Evolutionary conservation across 1,284 basidiomycete genomes (phyloP).

Genomic region (Naganishia sp.): DNA sequence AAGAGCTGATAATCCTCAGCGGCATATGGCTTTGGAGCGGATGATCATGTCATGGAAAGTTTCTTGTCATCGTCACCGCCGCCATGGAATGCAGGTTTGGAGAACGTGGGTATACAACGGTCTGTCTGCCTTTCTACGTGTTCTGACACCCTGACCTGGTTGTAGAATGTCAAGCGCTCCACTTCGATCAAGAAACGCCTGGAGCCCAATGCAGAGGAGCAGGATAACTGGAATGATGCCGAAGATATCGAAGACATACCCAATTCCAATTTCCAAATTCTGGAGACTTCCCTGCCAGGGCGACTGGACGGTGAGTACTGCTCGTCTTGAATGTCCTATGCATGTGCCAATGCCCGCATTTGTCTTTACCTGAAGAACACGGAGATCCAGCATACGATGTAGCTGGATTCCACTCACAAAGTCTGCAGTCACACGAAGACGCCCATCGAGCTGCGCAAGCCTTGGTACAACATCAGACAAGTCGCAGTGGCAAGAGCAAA

Average conservation of each 20-base stretch:
- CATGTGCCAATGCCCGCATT: background rate
- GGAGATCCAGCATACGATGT: conserved; percentile 33
- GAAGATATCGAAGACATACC: conserved; percentile 64
- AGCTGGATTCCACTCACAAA: conserved; percentile 32
- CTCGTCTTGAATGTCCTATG: background rate
- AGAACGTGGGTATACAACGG: conserved; percentile 32
- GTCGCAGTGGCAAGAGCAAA: conserved; percentile 39
- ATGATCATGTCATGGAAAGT: conserved; percentile 55
- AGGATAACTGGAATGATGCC: conserved; percentile 60
- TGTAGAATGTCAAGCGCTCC: conserved; percentile 29
- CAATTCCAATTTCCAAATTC: conserved; percentile 70
- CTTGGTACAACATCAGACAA: conserved; percentile 34
- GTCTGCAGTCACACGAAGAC: conserved; percentile 40
- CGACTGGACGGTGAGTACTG: conserved; percentile 42
- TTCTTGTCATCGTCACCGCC: conserved; percentile 58
- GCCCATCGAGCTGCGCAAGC: conserved; percentile 50
- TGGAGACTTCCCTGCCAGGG: conserved; percentile 76
- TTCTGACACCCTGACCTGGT: background rate
- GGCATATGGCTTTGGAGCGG: conserved; percentile 35
- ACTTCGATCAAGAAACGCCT: conserved; percentile 32
- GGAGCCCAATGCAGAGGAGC: conserved; percentile 49
- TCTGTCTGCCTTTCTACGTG: background rate
- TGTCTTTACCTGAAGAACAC: conserved; percentile 19
- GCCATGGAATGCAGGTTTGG: conserved; percentile 57
- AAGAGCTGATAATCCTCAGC: conserved; percentile 11